These are phyloP conservation scores for Suhomyces bribrorum DNA, from an alignment of 1,139 yeast genomes.

Conservation along the genomic window DNA sequence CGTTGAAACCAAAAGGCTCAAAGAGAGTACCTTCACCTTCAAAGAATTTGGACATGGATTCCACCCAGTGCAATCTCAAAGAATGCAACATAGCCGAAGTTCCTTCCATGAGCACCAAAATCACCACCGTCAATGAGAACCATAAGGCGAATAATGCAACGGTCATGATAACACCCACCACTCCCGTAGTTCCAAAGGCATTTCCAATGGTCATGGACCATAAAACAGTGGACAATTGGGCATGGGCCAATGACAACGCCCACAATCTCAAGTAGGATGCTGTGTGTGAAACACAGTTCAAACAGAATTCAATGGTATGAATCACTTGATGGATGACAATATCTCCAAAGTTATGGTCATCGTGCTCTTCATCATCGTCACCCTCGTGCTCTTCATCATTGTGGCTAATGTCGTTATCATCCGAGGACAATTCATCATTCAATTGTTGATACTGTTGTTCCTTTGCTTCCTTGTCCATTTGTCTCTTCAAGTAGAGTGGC, in stretches of 20 bases:
- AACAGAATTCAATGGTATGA: conserved; percentile 77
- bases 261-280: conserved; percentile 77
- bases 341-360: conserved; percentile 67
- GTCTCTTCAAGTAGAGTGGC: conserved; percentile 52
- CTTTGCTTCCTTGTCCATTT: conserved; percentile 44
- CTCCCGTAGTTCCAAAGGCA: conserved; percentile 52
- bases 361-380: conserved; percentile 55
- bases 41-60: conserved; percentile 81
- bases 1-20: conserved; percentile 63
- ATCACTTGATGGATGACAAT: conserved; percentile 78
- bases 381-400: conserved; percentile 27
- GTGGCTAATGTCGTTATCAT: conserved; percentile 16
- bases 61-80: conserved; percentile 85
- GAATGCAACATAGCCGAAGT: conserved; percentile 87
- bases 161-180: conserved; percentile 49
- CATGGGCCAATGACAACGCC: conserved; percentile 80
- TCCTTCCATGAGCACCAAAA: conserved; percentile 81
- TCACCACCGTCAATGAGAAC: conserved; percentile 72
- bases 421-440: conserved; percentile 15
- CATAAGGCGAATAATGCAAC: conserved; percentile 75
- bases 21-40: conserved; percentile 80
- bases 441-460: conserved; percentile 35
- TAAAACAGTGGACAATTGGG: conserved; percentile 71
- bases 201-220: conserved; percentile 78
- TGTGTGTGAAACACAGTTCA: conserved; percentile 77